Evolutionary conservation across 768 basidiomycete species (phyloP).

Genomic region (Mycena kentingensis): DNA sequence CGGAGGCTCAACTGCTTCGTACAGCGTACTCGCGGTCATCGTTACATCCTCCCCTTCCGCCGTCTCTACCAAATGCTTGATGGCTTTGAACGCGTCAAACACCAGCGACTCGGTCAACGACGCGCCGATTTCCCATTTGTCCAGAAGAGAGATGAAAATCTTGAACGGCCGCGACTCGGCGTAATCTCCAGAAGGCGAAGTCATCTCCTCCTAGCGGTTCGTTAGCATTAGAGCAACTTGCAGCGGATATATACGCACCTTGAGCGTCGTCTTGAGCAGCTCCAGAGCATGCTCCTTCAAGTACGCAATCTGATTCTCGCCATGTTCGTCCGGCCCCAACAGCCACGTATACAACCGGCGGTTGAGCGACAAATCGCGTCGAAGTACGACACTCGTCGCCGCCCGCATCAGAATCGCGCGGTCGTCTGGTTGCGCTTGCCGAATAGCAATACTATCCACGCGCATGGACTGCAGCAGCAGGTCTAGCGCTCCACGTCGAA

Average conservation of each 20-base stretch:
- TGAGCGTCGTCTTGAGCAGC: constrained; percentile 68
- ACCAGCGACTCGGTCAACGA: constrained; percentile 76
- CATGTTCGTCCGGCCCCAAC: constrained; percentile 77
- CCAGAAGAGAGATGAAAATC: constrained; percentile 90
- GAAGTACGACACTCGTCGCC: constrained; percentile 84
- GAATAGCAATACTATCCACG: constrained; percentile 71
- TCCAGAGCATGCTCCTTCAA: constrained; percentile 71
- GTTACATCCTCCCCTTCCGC: constrained; percentile 68
- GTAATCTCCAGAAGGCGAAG: constrained; percentile 68
- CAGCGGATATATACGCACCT: constrained; percentile 40
- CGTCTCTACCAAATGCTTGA: constrained; percentile 57
- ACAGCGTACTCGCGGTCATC: constrained; percentile 84
- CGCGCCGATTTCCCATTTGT: constrained; percentile 96
- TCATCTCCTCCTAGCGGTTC: constrained; percentile 73
- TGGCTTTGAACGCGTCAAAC: constrained; percentile 76
- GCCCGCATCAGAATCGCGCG: constrained; percentile 83
- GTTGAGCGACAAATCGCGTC: constrained; percentile 90
- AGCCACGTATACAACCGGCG: constrained; percentile 93
- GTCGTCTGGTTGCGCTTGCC: constrained; percentile 71
- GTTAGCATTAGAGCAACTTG: neutral
- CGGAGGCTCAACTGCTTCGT: constrained; percentile 90
- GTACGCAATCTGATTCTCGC: constrained; percentile 73
- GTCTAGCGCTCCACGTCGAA: constrained; percentile 84
- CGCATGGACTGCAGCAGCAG: constrained; percentile 76
- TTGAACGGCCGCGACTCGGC: constrained; percentile 88